Evolutionary conservation across 2,329 filamentous ascomycete species (phyloP).

Genomic region (Fusarium udum): DNA sequence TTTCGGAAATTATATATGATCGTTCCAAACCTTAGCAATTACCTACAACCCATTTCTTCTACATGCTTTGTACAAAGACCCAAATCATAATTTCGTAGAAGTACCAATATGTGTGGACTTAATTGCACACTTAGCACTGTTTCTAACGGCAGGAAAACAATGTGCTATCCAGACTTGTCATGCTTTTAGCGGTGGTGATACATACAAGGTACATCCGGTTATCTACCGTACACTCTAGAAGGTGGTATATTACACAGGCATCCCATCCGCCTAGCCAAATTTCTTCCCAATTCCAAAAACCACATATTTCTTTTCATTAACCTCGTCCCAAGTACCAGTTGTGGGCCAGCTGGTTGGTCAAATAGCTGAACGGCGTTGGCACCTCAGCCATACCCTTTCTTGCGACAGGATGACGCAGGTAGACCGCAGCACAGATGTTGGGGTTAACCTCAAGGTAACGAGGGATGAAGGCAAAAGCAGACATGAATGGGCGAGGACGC

Average conservation of each 20-base stretch:
- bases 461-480: conserved; percentile 93
- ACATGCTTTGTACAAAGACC: neutral
- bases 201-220: conserved; percentile 44
- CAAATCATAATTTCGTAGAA: neutral
- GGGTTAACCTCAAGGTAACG: conserved; percentile 98
- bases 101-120: neutral
- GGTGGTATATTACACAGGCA: conserved; percentile 47
- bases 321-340: conserved; percentile 92
- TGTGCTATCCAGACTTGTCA: conserved; percentile 11
- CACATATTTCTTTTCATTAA: conserved; percentile 52
- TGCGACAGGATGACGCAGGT: conserved; percentile 92
- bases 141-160: neutral
- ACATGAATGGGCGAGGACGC: conserved; percentile 86
- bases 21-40: neutral
- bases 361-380: conserved; percentile 79
- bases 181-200: conserved; percentile 44
- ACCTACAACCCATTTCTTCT: neutral
- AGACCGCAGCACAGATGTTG: conserved; percentile 94
- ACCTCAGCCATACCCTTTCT: conserved; percentile 82
- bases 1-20: neutral
- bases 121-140: neutral
- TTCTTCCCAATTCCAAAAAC: conserved; percentile 18
- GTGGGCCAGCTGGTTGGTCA: conserved; percentile 82
- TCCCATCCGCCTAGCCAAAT: conserved; percentile 35
- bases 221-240: conserved; percentile 46